These are phyloP conservation scores for Podaxis sp. DNA, from an alignment of 768 basidiomycete species.

Conservation along the genomic window DNA sequence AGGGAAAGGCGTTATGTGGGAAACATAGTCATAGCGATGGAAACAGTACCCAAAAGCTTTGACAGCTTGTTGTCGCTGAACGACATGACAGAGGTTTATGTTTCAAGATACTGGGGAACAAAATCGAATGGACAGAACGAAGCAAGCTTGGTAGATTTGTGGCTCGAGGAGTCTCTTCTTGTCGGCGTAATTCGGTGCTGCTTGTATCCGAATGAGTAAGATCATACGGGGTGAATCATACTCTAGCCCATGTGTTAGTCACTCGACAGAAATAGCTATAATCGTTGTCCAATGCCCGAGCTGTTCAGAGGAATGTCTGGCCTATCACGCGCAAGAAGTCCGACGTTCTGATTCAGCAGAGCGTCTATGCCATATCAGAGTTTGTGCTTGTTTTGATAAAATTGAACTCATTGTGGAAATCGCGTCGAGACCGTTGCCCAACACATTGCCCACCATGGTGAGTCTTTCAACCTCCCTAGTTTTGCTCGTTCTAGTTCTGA, in stretches of 20 bases:
- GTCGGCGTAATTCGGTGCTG: slow-evolving; percentile 1
- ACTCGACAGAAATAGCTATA: not conserved
- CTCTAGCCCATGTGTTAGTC: not conserved
- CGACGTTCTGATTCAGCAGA: not conserved
- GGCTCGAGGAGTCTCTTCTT: not conserved
- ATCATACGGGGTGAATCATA: not conserved
- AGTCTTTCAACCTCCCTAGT: slow-evolving; percentile 16
- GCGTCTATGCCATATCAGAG: not conserved
- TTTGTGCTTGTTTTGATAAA: slow-evolving; percentile 28
- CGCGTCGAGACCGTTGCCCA: slow-evolving; percentile 19
- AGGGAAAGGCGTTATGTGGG: not conserved
- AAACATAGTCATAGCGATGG: not conserved
- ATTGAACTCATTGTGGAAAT: slow-evolving; percentile 14
- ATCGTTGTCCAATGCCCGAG: not conserved
- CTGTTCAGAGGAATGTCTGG: not conserved
- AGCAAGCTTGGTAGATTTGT: not conserved
- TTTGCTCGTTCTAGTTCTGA: slow-evolving; percentile 13
- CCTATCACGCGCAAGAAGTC: not conserved
- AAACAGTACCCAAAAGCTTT: slow-evolving; percentile 7
- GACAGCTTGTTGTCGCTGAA: slow-evolving; percentile 4
- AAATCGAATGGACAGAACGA: not conserved
- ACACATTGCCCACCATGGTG: slow-evolving; percentile 56
- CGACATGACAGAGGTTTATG: slow-evolving; percentile 2
- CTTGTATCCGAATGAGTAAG: not conserved
- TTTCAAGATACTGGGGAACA: not conserved